A percentile compares a stretch with the other conserved stretches of the same genome.
phyloP scores from a whole-genome alignment of 306 rosid species.

The Bauhinia variegata region DNA sequence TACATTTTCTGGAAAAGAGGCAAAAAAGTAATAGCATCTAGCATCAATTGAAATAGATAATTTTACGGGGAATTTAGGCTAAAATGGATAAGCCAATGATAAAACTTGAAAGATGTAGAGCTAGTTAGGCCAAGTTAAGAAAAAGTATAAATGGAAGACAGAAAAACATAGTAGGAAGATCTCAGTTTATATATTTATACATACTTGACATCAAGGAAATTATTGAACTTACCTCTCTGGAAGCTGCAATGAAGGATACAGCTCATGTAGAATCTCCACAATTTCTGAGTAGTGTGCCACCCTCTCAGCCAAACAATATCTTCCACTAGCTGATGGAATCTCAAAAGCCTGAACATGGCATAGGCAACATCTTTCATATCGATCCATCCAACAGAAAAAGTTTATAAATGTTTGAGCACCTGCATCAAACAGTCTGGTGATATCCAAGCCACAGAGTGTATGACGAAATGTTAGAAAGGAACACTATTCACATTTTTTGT shows the following conservation, averaged over 20 bases:
- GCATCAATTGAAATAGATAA: too few species aligned
- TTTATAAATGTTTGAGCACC: slow-evolving; percentile 65
- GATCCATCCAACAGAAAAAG: slow-evolving; percentile 57
- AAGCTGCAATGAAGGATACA: slow-evolving; percentile 64
- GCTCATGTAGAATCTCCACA: slow-evolving; percentile 50
- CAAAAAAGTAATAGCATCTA: too few species aligned
- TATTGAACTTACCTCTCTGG: slow-evolving; percentile 71
- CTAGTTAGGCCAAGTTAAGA: too few species aligned
- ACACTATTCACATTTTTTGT: too few species aligned
- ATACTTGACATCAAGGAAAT: background rate
- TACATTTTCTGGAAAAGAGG: too few species aligned
- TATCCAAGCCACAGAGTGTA: too few species aligned
- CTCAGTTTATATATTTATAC: too few species aligned
- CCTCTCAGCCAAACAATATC: slow-evolving; percentile 62
- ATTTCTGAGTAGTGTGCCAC: slow-evolving; percentile 62
- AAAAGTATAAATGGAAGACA: background rate
- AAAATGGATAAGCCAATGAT: too few species aligned
- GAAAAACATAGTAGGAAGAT: too few species aligned
- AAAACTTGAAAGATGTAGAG: too few species aligned
- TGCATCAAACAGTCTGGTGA: slow-evolving; percentile 41
- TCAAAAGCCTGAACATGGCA: slow-evolving; percentile 85
- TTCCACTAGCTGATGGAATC: slow-evolving; percentile 79
- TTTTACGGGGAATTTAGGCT: too few species aligned
- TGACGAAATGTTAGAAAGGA: too few species aligned
- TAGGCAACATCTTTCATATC: slow-evolving; percentile 79